Conservation (phyloP, 768 basidiomycete genomes). For the Auricularia cornea region DNA sequence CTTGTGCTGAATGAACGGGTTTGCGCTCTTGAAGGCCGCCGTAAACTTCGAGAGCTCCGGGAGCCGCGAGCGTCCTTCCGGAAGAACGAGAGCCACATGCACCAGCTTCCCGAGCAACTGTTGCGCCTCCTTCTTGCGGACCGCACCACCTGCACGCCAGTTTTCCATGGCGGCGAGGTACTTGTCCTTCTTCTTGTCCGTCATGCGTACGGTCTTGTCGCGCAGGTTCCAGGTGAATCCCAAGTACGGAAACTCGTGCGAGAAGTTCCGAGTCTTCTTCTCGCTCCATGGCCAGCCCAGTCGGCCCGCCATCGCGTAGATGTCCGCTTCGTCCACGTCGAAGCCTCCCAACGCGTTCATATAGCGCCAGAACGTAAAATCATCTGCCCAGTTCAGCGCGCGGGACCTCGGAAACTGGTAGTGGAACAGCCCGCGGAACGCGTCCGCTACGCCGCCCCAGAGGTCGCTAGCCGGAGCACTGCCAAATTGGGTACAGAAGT, state of each 20-base stretch:
- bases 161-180: not conserved
- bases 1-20: not conserved
- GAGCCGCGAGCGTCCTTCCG: not conserved
- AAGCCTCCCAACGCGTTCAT: no score
- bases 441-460: no score
- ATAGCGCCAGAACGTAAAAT: no score
- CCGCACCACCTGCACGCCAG: not conserved
- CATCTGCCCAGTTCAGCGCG: not conserved
- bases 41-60: not conserved
- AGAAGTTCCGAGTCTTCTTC: no score
- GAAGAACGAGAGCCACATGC: not conserved
- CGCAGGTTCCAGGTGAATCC: not conserved
- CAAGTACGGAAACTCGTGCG: conserved; percentile 12
- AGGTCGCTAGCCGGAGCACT: no score
- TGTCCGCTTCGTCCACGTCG: no score
- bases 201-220: not conserved
- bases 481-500: no score
- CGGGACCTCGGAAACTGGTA: not conserved
- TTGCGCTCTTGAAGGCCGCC: not conserved
- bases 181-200: not conserved
- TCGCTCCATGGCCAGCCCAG: no score
- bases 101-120: not conserved
- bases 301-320: no score
- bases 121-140: not conserved
- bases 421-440: no score